Base-by-base conservation (phyloP, 75 land plant genomes). In the Picea glauca region DNA sequence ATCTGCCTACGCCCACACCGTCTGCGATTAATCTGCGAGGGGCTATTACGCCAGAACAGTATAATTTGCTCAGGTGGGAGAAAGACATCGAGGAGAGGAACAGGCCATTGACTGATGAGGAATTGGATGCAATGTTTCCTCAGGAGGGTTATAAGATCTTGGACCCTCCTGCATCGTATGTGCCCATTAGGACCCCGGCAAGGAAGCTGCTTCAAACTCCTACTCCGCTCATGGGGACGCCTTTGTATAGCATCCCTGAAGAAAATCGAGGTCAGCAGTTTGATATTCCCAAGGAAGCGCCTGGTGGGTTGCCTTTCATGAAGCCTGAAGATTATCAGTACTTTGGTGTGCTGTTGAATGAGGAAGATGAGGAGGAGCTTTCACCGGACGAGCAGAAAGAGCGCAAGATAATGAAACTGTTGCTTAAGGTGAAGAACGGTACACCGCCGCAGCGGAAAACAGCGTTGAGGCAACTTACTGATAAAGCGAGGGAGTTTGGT, bases 351-450 rank as follows among this genome's bases (percentile, higher is more conserved):
- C 77, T 97, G 7, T 76, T 97, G 88, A 89, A 88, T 84, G 98
- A 97, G 77, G 98, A 92, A 3, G 88, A 97, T 74, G 98, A 97
- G 79, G 98, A 97, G 63, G 91, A 94, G 80, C 85, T 97, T 82
- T 87, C 93, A 11, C 93, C 94, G 5, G 99, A 94, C 26, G 98
- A 92, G 73, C 97, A 93, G 86, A 96, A 96, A 76, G 99, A 96
- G 84, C 78, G 99, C 74, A 96, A 96, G 78, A 96, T 96, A 35
- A 94, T 96, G 99, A 96, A 96, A 85, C 87, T 96, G 2, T 73
- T 96, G 76, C 88, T 96, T 43, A 96, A 96, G 88, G 99, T 96
- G n/a, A 96, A 96, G 86, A 96, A 96, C 80, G 99, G 97, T 12
- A 96, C 99, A 12, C 97, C 99, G 31, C 93, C 99, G 3, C 97